Evolutionary conservation across 352 stramenopile species (phyloP).

Genomic region (Pythium periplocum): DNA sequence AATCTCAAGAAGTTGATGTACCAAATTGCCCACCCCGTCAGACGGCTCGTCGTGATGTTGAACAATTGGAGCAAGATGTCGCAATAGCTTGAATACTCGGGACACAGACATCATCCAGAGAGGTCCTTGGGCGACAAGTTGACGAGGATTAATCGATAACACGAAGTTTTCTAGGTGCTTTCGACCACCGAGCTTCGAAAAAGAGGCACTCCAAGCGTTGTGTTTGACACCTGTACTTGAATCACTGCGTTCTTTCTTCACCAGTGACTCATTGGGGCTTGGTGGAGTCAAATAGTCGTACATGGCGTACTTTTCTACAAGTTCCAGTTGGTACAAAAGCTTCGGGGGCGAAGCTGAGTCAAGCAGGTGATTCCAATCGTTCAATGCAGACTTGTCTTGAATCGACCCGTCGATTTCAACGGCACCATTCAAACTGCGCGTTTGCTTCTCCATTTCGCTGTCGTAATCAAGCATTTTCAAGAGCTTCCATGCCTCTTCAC

Average conservation of each 20-base stretch:
- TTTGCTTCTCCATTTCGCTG: conserved; percentile 62
- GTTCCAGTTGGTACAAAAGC: conserved; percentile 22
- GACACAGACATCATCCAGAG: conserved; percentile 4
- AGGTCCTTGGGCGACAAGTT: conserved; percentile 4
- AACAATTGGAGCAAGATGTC: conserved; percentile 1
- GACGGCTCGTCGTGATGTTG: too few species aligned
- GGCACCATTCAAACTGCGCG: conserved; percentile 53
- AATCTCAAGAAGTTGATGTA: too few species aligned
- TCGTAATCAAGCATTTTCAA: conserved; percentile 65
- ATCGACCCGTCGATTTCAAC: conserved; percentile 72
- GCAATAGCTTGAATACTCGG: conserved; percentile 5
- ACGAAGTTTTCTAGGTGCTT: conserved; percentile 7
- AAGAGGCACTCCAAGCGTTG: conserved; percentile 15
- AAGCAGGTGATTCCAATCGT: conserved; percentile 60
- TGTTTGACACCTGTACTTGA: neutral
- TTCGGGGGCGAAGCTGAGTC: conserved; percentile 53
- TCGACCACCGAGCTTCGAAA: conserved; percentile 6
- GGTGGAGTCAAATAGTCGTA: conserved; percentile 14
- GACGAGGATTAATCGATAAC: neutral
- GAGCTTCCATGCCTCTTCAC: conserved; percentile 58
- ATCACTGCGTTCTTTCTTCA: neutral
- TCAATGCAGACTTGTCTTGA: conserved; percentile 23
- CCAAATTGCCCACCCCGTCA: too few species aligned
- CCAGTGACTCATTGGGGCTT: conserved; percentile 9
- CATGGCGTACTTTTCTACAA: conserved; percentile 15